Conservation (phyloP, 2,329 filamentous ascomycete species). For the Nemania sp. region DNA sequence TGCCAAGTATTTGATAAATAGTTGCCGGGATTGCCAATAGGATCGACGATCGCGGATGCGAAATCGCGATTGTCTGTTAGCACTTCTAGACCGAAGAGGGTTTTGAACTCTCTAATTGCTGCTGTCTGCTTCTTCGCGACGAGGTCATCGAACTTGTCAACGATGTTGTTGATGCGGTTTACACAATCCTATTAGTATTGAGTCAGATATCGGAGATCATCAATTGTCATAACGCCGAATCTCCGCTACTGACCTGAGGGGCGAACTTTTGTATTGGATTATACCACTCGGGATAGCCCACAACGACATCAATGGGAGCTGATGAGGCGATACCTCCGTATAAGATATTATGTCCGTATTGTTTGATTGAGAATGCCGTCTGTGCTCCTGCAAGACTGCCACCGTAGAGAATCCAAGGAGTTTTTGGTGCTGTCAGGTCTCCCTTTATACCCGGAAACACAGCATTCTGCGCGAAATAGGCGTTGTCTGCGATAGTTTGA, state of each 20-base stretch:
- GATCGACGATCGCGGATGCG: conserved; percentile 49
- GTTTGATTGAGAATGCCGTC: conserved; percentile 48
- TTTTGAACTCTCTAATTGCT: conserved; percentile 50
- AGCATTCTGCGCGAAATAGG: conserved; percentile 53
- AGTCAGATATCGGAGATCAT: background rate
- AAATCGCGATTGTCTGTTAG: conserved; percentile 52
- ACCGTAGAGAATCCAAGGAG: conserved; percentile 43
- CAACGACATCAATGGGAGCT: conserved; percentile 45
- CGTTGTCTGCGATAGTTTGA: conserved; percentile 56
- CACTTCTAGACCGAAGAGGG: conserved; percentile 50
- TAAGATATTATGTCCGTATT: conserved; percentile 47
- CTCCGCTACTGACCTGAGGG: conserved; percentile 42
- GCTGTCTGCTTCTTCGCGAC: conserved; percentile 45
- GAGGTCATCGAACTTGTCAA: conserved; percentile 54
- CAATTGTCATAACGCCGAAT: background rate
- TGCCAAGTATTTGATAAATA: conserved; percentile 58
- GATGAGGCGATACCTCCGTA: conserved; percentile 55
- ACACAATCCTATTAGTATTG: conserved; percentile 45
- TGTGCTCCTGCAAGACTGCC: conserved; percentile 38
- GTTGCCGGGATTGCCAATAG: conserved; percentile 41
- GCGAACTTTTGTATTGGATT: conserved; percentile 52
- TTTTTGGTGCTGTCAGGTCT: conserved; percentile 47
- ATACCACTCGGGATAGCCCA: conserved; percentile 55
- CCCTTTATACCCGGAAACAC: conserved; percentile 47
- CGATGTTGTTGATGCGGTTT: conserved; percentile 50